Base-by-base conservation (phyloP, 768 basidiomycete species). In the Suillus bovinus region DNA sequence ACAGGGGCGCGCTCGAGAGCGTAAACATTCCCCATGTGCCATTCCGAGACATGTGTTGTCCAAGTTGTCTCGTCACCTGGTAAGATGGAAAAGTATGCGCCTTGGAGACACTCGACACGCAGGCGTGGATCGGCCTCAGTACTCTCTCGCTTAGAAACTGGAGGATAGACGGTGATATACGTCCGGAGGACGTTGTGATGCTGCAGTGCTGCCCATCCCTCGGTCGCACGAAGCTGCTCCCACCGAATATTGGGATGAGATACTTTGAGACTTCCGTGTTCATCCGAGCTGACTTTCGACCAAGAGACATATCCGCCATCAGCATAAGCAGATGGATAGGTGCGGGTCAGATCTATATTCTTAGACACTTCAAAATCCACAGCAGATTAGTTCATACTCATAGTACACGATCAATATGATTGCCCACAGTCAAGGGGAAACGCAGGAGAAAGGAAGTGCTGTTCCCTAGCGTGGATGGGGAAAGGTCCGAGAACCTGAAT, bases 11-110 rank as follows among this genome's bases (percentile, higher is more conserved):
- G 76, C 61, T 85, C 82, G 74, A 90, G 79, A 27, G 79, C 78
- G 71, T 96, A 96, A n/a, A 96, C 86, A 70, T 96, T 93, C 38
- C 93, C 94, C n/a, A 84, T 75, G 71, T 89, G 82, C 94, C 94
- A 96, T 70, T 82, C 75, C 6, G 80, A 78, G 6, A 77, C 67
- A 44, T 62, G 60, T 0, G 65, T 57, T 56, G 59, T 52, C 57
- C 71, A 66, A 65, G 60, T 57, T 4, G 74, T 68, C 20, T 67
- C 63, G 36, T 73, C 59, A 13, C 69, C 67, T 13, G 90, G 87
- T 14, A 89, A 66, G 47, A 96, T 70, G 8, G 91, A 78, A 69
- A 93, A 92, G 71, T 89, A 93, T 3, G 92, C 87, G 0, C 85
- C 93, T 68, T 89, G 90, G 11, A 83, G 73, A 13, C 94, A 78